These are phyloP conservation scores for Russula compacta DNA, from an alignment of 768 basidiomycete species.

Conservation along the genomic window DNA sequence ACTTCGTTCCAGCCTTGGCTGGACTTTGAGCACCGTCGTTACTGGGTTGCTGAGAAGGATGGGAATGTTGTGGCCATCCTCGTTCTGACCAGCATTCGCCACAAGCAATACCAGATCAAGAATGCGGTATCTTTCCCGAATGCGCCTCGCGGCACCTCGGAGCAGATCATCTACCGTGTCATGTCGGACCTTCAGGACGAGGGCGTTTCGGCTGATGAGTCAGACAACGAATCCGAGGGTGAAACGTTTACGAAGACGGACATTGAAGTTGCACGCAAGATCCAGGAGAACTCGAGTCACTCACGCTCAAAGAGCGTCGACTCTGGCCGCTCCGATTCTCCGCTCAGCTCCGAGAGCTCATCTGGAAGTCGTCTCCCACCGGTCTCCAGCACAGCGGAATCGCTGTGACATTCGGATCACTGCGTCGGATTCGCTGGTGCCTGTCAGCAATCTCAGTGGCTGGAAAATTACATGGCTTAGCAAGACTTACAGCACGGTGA, in stretches of 20 bases:
- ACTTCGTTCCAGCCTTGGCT: constrained; percentile 45
- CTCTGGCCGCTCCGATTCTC: background rate
- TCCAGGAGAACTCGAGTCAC: background rate
- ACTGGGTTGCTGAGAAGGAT: constrained; percentile 43
- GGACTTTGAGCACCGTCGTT: constrained; percentile 45
- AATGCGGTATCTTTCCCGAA: constrained; percentile 45
- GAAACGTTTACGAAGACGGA: background rate
- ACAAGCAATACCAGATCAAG: constrained; percentile 44
- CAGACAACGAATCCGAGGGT: background rate
- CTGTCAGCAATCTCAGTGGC: constrained; percentile 37
- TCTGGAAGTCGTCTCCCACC: constrained; percentile 5
- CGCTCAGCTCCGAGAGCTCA: background rate
- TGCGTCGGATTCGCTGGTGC: constrained; percentile 33
- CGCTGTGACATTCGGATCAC: constrained; percentile 40
- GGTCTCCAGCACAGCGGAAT: constrained; percentile 25
- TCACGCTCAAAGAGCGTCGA: constrained; percentile 6
- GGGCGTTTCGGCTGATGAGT: background rate
- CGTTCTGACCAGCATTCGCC: constrained; percentile 40
- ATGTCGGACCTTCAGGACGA: constrained; percentile 36
- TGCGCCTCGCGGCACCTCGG: constrained; percentile 46
- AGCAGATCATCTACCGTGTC: constrained; percentile 40
- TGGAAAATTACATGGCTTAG: constrained; percentile 39
- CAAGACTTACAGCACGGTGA: constrained; percentile 36
- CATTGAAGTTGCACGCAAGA: background rate
- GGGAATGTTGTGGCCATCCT: constrained; percentile 38